These are phyloP conservation scores for Kuraishia capsulata DNA, from an alignment of 805 yeast species.

Conservation along the genomic window DNA sequence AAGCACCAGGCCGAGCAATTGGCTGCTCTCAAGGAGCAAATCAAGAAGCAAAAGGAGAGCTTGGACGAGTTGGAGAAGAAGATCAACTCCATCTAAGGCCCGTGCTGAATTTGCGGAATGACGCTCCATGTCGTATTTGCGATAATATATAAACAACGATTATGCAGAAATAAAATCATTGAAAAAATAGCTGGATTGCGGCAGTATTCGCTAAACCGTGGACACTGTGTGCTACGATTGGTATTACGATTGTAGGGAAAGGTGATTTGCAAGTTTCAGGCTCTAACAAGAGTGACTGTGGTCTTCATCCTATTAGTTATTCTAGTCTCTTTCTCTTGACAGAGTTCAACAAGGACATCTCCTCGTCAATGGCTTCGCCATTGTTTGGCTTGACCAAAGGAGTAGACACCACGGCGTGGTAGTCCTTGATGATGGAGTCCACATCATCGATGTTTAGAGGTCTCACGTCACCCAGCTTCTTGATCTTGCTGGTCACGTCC, in stretches of 20 bases:
- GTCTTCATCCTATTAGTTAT: too few relatives aligned
- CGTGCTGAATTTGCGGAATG: neutral
- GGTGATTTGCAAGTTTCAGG: too few relatives aligned
- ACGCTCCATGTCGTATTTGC: neutral
- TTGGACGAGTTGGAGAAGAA: conserved; percentile 40
- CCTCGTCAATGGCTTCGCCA: conserved; percentile 20
- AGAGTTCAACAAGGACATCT: conserved; percentile 17
- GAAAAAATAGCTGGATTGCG: neutral
- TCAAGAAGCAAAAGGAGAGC: conserved; percentile 64
- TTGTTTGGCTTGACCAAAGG: conserved; percentile 32
- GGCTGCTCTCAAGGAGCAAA: conserved; percentile 62
- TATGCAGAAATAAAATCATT: neutral
- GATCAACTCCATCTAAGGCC: conserved; percentile 29
- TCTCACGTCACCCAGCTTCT: conserved; percentile 90
- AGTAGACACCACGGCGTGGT: conserved; percentile 66
- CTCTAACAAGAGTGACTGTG: too few relatives aligned
- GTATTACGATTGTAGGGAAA: too few relatives aligned
- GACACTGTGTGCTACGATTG: too few relatives aligned
- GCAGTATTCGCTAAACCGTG: too few relatives aligned
- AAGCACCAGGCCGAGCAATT: conserved; percentile 88
- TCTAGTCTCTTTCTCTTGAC: conserved; percentile 24
- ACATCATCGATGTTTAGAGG: conserved; percentile 94
- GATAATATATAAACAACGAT: neutral
- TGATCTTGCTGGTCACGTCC: conserved; percentile 90
- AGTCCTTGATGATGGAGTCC: conserved; percentile 91